Conservation (phyloP, 176 grass and related monocot species). For the Aegilops longissima region DNA sequence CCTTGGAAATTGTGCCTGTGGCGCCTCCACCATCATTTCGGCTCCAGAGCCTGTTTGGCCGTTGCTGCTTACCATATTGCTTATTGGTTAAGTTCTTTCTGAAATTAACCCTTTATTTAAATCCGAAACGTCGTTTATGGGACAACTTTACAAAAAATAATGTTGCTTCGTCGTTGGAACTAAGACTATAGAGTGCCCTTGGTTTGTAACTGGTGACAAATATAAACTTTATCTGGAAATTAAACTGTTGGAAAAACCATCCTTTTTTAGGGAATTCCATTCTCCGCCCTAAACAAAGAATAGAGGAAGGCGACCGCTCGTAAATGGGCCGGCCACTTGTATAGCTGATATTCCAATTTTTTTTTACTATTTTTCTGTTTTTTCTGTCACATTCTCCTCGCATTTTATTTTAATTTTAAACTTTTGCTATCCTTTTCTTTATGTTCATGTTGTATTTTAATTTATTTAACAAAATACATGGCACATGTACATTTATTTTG, state of each 20-base stretch:
- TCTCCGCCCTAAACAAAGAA: too few species aligned
- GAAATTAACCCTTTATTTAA: background rate
- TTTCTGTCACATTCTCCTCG: too few species aligned
- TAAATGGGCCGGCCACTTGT: too few species aligned
- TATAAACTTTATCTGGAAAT: background rate
- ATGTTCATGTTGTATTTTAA: too few species aligned
- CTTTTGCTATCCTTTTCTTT: too few species aligned
- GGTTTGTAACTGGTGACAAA: background rate
- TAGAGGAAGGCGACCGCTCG: too few species aligned
- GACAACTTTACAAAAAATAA: background rate
- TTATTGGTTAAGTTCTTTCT: background rate
- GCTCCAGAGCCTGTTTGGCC: slow-evolving; percentile 19
- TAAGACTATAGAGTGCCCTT: background rate
- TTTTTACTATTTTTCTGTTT: too few species aligned
- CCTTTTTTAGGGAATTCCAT: too few species aligned
- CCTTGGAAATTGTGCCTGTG: slow-evolving; percentile 43
- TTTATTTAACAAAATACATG: too few species aligned
- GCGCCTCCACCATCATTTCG: slow-evolving; percentile 41
- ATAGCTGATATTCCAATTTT: too few species aligned
- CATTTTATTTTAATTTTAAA: too few species aligned
- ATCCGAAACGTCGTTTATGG: background rate
- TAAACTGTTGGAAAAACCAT: background rate
- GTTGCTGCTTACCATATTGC: background rate
- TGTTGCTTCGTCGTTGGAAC: background rate
- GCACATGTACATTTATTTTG: too few species aligned